Evolutionary conservation across 1,284 basidiomycete species (phyloP).

Genomic region (Cryptococcus sp.): DNA sequence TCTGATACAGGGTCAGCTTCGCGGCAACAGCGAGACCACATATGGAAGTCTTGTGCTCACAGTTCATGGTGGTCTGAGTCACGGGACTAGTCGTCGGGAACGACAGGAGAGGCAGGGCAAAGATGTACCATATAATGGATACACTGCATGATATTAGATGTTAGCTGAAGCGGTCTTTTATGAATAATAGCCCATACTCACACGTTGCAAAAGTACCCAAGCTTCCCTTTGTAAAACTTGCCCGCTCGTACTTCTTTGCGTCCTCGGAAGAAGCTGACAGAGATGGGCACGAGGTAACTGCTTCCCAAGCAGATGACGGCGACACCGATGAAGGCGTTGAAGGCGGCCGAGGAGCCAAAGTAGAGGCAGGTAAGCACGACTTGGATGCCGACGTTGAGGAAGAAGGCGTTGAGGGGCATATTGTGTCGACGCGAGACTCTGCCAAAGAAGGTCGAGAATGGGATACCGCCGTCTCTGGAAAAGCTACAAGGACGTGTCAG

Average conservation of each 20-base stretch:
- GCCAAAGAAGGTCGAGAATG: slow-evolving; percentile 46
- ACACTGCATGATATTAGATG: slow-evolving; percentile 1
- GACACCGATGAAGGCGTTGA: slow-evolving; percentile 45
- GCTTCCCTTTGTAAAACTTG: slow-evolving; percentile 39
- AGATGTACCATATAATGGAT: slow-evolving; percentile 27
- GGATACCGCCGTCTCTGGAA: slow-evolving; percentile 53
- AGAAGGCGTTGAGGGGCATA: slow-evolving; percentile 51
- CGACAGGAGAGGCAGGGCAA: slow-evolving; percentile 30
- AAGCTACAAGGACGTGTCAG: slow-evolving; percentile 33
- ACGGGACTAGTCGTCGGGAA: slow-evolving; percentile 33
- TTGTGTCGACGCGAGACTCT: slow-evolving; percentile 47
- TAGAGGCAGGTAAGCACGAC: slow-evolving; percentile 49
- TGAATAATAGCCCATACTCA: slow-evolving; percentile 11
- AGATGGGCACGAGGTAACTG: slow-evolving; percentile 51
- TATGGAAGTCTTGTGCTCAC: slow-evolving; percentile 6
- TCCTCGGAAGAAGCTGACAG: slow-evolving; percentile 46
- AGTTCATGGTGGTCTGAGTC: slow-evolving; percentile 27
- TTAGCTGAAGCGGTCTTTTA: too few relatives aligned
- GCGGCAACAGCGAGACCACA: too few relatives aligned
- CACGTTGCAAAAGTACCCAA: slow-evolving; percentile 46
- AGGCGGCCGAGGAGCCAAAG: slow-evolving; percentile 42
- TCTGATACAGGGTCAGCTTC: slow-evolving; percentile 26
- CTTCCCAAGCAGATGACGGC: slow-evolving; percentile 40
- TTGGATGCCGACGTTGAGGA: slow-evolving; percentile 50
- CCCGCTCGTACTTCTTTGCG: slow-evolving; percentile 42